Percentiles rank a stretch among this genome's conserved stretches.
These are phyloP conservation scores for Candida piceae DNA, from an alignment of 805 yeast genomes.

Conservation along the genomic window DNA sequence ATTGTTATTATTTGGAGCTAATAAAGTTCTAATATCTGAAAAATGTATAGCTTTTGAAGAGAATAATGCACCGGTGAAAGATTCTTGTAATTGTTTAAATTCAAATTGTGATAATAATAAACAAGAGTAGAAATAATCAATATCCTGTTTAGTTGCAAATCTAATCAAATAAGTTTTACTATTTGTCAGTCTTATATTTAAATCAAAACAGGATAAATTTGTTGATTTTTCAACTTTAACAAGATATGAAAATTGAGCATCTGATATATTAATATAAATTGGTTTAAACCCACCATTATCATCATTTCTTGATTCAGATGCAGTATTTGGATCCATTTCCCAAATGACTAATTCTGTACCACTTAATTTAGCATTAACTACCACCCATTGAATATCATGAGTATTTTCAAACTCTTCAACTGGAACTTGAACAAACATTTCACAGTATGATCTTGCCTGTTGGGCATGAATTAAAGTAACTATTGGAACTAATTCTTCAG, in stretches of 20 bases:
- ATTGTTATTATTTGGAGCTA: constrained; percentile 45
- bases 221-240: constrained; percentile 1
- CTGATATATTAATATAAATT: constrained; percentile 48
- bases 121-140: constrained; percentile 36
- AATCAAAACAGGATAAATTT: constrained; percentile 7
- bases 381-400: constrained; percentile 16
- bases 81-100: constrained; percentile 50
- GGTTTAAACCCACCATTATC: constrained; percentile 41
- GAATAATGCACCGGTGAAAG: constrained; percentile 60
- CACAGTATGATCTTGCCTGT: constrained; percentile 57
- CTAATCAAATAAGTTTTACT: constrained; percentile 20
- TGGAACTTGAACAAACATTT: constrained; percentile 27
- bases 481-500: constrained; percentile 68
- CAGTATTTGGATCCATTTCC: constrained; percentile 32
- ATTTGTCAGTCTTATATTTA: constrained; percentile 23
- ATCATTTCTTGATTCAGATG: constrained; percentile 23
- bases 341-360: constrained; percentile 54
- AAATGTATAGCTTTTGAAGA: constrained; percentile 53
- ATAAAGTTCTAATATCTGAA: constrained; percentile 53
- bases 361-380: constrained; percentile 28
- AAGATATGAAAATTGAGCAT: constrained; percentile 29
- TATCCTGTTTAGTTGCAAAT: constrained; percentile 22
- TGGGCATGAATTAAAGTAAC: constrained; percentile 69
- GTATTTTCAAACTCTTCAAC: constrained; percentile 4
- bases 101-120: constrained; percentile 53